A percentile compares a stretch with the other conserved stretches of the same genome.
These are phyloP conservation scores for Suhomyces anneliseae DNA, from an alignment of 1,139 yeast species.

Conservation along the genomic window DNA sequence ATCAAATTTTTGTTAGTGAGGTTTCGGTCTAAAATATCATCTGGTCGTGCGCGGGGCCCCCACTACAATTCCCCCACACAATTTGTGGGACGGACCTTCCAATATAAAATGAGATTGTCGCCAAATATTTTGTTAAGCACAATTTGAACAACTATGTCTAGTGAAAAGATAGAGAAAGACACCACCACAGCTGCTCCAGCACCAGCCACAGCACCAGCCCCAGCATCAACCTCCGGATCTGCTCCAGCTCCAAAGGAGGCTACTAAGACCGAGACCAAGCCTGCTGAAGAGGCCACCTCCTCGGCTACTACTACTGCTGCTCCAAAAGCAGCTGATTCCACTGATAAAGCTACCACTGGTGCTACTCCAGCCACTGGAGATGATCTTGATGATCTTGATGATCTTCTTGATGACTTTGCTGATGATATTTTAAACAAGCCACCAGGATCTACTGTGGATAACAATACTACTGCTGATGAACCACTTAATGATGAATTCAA, in stretches of 20 bases:
- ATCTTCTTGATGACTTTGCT: conserved; percentile 72
- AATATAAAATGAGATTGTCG: neutral
- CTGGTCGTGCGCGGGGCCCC: neutral
- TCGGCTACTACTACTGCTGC: neutral
- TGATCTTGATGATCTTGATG: conserved; percentile 74
- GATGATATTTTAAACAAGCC: conserved; percentile 70
- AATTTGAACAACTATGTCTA: conserved; percentile 2
- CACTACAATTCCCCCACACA: conserved; percentile 3
- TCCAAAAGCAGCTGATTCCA: neutral
- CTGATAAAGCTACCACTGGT: neutral
- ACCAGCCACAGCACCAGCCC: neutral
- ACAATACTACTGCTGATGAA: conserved; percentile 18
- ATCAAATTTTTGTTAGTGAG: too few species aligned
- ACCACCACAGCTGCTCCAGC: neutral
- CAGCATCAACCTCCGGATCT: too few species aligned
- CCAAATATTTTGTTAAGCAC: too few species aligned
- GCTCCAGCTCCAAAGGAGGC: neutral
- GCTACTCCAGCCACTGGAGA: conserved; percentile 36
- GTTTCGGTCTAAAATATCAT: too few species aligned
- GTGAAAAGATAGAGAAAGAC: conserved; percentile 2
- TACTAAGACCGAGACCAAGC: neutral
- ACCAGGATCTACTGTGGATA: conserved; percentile 45
- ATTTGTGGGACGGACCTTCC: neutral
- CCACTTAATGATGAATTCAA: conserved; percentile 45
- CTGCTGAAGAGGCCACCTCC: neutral